Conservation (phyloP, 306 rosid species). For the Vigna hirtella region DNA sequence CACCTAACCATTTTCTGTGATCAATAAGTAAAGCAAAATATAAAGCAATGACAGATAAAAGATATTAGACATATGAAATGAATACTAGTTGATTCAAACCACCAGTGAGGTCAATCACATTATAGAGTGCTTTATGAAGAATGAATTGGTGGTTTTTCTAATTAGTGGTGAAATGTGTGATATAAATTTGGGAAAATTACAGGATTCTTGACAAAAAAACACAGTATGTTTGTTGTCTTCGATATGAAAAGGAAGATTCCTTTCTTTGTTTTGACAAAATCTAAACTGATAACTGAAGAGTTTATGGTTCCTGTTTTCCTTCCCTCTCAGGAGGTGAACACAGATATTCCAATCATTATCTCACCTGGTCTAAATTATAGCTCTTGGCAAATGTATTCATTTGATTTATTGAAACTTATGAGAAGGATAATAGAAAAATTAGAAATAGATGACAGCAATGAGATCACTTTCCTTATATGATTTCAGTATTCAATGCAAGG, state of each 20-base stretch:
- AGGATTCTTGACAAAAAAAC: neutral
- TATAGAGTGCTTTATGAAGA: neutral
- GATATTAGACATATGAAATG: neutral
- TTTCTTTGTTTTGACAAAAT: neutral
- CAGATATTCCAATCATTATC: neutral
- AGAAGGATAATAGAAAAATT: neutral
- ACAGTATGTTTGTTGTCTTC: neutral
- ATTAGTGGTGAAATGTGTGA: neutral
- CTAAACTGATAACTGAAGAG: neutral
- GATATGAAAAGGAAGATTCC: neutral
- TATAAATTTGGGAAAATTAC: neutral
- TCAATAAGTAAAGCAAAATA: neutral
- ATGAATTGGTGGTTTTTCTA: neutral
- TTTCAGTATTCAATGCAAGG: neutral
- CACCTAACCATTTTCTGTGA: constrained; percentile 3
- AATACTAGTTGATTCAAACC: neutral
- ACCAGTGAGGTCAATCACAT: neutral
- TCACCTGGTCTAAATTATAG: neutral
- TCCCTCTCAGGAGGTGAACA: neutral
- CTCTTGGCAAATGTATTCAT: neutral
- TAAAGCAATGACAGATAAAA: neutral
- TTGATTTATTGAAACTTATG: constrained; percentile 2
- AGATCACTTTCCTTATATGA: constrained; percentile 10
- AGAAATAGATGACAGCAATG: neutral
- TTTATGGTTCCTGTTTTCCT: neutral